These are phyloP conservation scores for Colletotrichum tropicale DNA, from an alignment of 2,329 filamentous ascomycete genomes.

Conservation along the genomic window DNA sequence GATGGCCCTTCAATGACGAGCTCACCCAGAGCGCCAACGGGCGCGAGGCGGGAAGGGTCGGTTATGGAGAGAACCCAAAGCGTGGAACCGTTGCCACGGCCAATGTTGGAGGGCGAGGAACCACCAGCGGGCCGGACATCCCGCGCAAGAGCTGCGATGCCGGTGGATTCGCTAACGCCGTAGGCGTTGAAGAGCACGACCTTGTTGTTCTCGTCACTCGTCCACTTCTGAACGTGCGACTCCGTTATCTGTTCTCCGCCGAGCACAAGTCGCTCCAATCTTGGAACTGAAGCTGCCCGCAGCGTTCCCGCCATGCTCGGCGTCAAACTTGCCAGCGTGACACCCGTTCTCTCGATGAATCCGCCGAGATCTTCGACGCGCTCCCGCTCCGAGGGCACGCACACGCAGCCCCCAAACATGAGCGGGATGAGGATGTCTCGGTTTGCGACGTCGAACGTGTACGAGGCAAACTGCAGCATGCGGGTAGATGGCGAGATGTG, in stretches of 20 bases:
- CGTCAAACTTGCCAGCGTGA: background rate
- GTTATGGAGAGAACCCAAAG: constrained; percentile 31
- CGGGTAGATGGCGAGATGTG: background rate
- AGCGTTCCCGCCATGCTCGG: background rate
- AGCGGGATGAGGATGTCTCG: background rate
- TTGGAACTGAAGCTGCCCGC: background rate
- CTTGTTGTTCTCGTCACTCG: background rate
- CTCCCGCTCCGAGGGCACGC: background rate
- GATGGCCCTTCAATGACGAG: background rate
- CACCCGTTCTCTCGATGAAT: background rate
- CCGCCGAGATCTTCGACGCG: background rate
- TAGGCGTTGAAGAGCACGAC: constrained; percentile 16
- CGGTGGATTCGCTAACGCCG: constrained; percentile 20
- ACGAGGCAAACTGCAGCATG: constrained; percentile 15
- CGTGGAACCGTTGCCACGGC: constrained; percentile 14
- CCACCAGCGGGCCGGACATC: background rate
- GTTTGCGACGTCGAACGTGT: constrained; percentile 18
- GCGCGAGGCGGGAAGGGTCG: constrained; percentile 27
- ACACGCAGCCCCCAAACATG: background rate
- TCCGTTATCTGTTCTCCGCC: background rate
- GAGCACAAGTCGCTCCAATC: background rate
- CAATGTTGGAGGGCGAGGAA: background rate
- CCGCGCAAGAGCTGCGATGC: background rate
- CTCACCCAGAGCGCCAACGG: constrained; percentile 25
- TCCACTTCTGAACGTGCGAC: too few relatives aligned